Evolutionary conservation across 495 filamentous ascomycete species (phyloP).

Genomic region (Trichoderma asperelloides): DNA sequence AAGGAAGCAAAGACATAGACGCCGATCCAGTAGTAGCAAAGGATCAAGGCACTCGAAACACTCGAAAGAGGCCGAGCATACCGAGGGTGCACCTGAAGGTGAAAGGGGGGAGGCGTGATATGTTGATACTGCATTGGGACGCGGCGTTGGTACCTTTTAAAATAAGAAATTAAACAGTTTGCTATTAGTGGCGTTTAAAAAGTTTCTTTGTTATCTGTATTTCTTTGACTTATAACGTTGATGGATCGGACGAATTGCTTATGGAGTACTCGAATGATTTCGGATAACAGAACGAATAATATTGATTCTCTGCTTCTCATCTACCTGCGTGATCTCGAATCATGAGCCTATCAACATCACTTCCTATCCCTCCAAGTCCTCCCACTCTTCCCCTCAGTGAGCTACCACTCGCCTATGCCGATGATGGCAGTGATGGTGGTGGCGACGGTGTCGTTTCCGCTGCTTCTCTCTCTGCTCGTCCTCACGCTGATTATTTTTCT

Average conservation of each 20-base stretch:
- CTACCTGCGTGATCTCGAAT: background rate
- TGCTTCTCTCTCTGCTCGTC: background rate
- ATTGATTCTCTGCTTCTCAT: background rate
- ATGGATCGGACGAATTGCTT: background rate
- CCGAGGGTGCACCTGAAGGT: background rate
- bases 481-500: background rate
- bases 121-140: background rate
- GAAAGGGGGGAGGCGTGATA: background rate
- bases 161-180: too few relatives aligned
- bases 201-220: too few relatives aligned
- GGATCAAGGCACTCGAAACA: conserved; percentile 10
- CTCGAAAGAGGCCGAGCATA: background rate
- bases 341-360: background rate
- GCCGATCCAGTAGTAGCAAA: conserved; percentile 10
- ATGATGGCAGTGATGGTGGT: background rate
- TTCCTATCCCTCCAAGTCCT: background rate
- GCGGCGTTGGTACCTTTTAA: background rate
- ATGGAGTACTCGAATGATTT: background rate
- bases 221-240: background rate
- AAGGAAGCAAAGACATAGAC: conserved; percentile 4
- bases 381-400: background rate
- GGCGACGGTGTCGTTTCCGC: background rate
- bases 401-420: background rate
- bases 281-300: background rate
- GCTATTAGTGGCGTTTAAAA: too few relatives aligned